These are phyloP conservation scores for sorghum (Sorghum bicolor) DNA, from an alignment of 176 grass and related monocot genomes.

Conservation along the genomic window DNA sequence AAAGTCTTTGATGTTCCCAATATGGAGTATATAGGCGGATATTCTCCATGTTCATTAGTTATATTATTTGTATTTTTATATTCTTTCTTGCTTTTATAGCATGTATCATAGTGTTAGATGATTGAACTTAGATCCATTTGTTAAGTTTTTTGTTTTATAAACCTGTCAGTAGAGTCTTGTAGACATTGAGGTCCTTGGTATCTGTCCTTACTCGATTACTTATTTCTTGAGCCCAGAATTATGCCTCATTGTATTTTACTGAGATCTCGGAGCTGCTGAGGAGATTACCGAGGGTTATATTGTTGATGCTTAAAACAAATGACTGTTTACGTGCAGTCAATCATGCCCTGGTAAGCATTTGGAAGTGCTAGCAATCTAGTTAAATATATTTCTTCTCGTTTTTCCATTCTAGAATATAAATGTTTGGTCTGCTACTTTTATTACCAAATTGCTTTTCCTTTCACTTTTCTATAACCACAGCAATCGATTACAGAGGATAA, in stretches of 20 bases:
- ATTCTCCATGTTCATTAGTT: background rate
- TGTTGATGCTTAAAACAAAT: conserved; percentile 99
- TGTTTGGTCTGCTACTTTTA: conserved; percentile 15
- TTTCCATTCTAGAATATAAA: conserved; percentile 5
- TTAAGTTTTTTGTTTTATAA: background rate
- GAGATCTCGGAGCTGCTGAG: conserved; percentile 87
- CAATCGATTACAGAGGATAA: background rate
- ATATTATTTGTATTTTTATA: background rate
- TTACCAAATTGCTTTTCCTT: background rate
- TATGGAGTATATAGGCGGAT: background rate
- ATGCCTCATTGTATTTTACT: conserved; percentile 70
- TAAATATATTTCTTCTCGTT: conserved; percentile 2
- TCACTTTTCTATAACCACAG: background rate
- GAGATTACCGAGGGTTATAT: conserved; percentile 83
- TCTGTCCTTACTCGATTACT: conserved; percentile 8
- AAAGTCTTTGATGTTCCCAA: background rate
- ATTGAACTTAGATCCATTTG: background rate
- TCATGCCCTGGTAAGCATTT: conserved; percentile 69
- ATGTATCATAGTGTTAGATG: background rate
- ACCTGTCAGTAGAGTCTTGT: background rate
- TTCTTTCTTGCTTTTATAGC: background rate
- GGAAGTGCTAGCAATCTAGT: background rate
- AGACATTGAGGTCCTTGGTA: background rate
- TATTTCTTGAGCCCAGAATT: conserved; percentile 50
- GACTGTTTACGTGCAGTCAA: conserved; percentile 87